Percentiles rank a stretch among this genome's conserved stretches.
These are phyloP conservation scores for Yamadazyma spencermartinsiae DNA, from an alignment of 1,139 yeast species.

Conservation along the genomic window DNA sequence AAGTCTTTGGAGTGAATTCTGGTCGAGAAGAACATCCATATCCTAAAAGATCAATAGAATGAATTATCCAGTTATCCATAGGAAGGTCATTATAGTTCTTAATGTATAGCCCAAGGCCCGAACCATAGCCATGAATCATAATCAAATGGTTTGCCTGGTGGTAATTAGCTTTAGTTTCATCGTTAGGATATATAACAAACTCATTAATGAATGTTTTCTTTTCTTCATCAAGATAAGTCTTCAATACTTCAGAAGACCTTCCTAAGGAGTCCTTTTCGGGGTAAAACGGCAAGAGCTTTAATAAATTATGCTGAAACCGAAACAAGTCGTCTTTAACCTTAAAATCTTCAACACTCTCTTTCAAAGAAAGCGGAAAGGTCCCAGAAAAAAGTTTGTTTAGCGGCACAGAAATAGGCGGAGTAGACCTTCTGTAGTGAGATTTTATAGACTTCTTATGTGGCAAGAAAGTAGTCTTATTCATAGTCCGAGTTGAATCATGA, in stretches of 20 bases:
- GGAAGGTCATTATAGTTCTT: conserved; percentile 56
- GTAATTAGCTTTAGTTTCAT: conserved; percentile 26
- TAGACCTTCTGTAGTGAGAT: conserved; percentile 43
- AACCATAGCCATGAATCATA: conserved; percentile 77
- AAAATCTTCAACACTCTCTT: conserved; percentile 55
- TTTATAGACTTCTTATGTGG: not conserved
- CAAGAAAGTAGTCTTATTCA: not conserved
- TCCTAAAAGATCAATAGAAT: conserved; percentile 73
- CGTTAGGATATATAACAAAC: conserved; percentile 54
- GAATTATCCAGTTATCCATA: conserved; percentile 56
- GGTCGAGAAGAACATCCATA: conserved; percentile 76
- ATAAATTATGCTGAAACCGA: conserved; percentile 53
- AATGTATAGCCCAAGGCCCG: conserved; percentile 69
- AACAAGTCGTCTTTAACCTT: conserved; percentile 39
- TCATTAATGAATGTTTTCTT: conserved; percentile 58
- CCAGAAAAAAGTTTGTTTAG: conserved; percentile 49
- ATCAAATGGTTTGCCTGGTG: conserved; percentile 52
- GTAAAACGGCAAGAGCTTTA: conserved; percentile 42
- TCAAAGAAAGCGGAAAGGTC: conserved; percentile 57
- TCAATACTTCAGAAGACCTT: conserved; percentile 31
- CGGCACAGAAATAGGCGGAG: conserved; percentile 67
- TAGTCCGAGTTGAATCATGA: not conserved
- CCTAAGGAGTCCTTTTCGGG: conserved; percentile 35
- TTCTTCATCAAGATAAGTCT: conserved; percentile 40
- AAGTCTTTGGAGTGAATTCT: conserved; percentile 24